Evolutionary conservation across 192 early-diverging fungal genomes (phyloP).

Genomic region (Dispira parvispora): DNA sequence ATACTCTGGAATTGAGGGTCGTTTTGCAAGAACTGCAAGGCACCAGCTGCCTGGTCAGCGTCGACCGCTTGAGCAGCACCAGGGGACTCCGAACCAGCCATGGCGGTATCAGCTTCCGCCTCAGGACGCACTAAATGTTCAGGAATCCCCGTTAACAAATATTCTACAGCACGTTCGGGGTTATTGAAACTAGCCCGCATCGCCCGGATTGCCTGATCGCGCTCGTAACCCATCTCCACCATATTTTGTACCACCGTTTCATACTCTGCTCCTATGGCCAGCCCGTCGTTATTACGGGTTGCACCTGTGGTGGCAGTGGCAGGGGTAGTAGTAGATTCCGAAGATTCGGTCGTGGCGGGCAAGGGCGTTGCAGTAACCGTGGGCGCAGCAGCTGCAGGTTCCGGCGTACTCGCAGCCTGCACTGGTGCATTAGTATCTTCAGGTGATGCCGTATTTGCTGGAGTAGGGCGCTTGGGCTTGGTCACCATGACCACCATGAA

Average conservation of each 20-base stretch:
- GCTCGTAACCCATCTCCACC: conserved; percentile 90
- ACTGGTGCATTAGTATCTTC: conserved; percentile 22
- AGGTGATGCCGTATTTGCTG: conserved; percentile 25
- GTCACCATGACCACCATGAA: conserved; percentile 92
- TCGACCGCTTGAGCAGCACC: neutral
- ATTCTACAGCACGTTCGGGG: conserved; percentile 92
- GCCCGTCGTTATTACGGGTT: neutral
- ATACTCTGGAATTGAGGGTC: conserved; percentile 85
- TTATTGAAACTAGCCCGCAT: conserved; percentile 97
- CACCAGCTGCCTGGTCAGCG: conserved; percentile 1
- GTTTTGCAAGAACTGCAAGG: conserved; percentile 38
- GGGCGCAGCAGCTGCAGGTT: conserved; percentile 31
- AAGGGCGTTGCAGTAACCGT: conserved; percentile 9
- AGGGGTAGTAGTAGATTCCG: neutral
- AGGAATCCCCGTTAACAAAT: conserved; percentile 83
- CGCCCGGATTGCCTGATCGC: conserved; percentile 67
- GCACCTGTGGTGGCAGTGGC: too few relatives aligned
- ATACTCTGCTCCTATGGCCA: conserved; percentile 63
- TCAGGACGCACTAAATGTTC: conserved; percentile 36
- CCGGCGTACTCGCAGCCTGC: conserved; percentile 17
- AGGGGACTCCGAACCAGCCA: conserved; percentile 13
- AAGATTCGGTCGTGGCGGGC: conserved; percentile 5
- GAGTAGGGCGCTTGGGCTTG: conserved; percentile 35
- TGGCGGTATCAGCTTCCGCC: conserved; percentile 20
- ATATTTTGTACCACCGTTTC: conserved; percentile 71